A percentile compares a stretch with the other conserved stretches of the same genome.
These are phyloP conservation scores for Fomitopsis serialis DNA, from an alignment of 768 basidiomycete species.

Conservation along the genomic window DNA sequence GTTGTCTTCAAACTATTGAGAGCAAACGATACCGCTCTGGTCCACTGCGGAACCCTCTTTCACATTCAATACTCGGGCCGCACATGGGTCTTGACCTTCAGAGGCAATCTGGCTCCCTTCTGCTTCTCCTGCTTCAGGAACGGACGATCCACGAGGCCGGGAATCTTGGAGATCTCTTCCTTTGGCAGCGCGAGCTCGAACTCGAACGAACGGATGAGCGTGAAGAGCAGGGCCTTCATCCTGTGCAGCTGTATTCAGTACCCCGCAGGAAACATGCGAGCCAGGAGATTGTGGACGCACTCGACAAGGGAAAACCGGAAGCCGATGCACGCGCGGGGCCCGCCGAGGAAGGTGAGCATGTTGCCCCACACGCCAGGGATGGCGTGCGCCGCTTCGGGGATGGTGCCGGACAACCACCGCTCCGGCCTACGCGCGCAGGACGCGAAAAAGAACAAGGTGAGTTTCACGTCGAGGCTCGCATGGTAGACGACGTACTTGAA, in stretches of 20 bases:
- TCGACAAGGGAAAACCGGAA: conserved; percentile 60
- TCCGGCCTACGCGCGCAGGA: conserved; percentile 44
- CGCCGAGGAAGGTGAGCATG: conserved; percentile 56
- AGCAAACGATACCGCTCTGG: no score
- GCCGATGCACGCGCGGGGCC: conserved; percentile 61
- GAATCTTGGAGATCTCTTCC: conserved; percentile 3
- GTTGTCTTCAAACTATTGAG: no score
- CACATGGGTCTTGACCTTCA: neutral
- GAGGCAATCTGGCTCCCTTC: neutral
- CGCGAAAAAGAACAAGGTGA: no score
- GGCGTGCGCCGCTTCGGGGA: conserved; percentile 40
- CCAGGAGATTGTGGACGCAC: conserved; percentile 27
- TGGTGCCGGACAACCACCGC: conserved; percentile 42
- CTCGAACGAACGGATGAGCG: conserved; percentile 25
- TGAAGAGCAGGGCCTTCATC: conserved; percentile 29
- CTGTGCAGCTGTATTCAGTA: conserved; percentile 6
- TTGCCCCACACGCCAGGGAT: conserved; percentile 62
- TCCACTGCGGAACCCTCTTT: no score
- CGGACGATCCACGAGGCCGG: neutral
- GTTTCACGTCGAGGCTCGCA: no score
- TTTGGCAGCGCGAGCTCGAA: conserved; percentile 25
- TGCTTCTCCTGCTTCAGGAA: neutral
- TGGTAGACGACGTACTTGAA: conserved; percentile 48
- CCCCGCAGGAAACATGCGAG: neutral
- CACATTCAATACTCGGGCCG: neutral